phyloP scores from a whole-genome alignment of 108 stramenopile species.

The Phaeodactylum tricornutum region DNA sequence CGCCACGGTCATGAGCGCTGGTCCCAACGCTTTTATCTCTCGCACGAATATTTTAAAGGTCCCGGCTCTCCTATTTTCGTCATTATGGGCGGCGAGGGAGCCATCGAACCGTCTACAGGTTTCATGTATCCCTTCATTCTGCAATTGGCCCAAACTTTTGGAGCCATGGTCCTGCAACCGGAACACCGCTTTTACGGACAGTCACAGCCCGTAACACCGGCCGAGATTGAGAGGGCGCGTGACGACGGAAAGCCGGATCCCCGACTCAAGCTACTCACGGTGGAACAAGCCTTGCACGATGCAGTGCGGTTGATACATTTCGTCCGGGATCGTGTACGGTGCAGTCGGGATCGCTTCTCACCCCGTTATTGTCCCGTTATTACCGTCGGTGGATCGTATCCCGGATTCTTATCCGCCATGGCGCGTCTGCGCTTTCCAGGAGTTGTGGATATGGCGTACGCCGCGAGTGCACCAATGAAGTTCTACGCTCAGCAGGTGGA shows the following conservation, averaged over 20 bases:
- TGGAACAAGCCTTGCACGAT: constrained; percentile 57
- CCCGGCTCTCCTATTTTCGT: constrained; percentile 75
- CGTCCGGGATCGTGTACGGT: constrained; percentile 16
- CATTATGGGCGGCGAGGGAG: constrained; percentile 74
- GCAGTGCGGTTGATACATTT: constrained; percentile 30
- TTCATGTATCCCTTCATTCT: constrained; percentile 67
- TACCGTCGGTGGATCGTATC: constrained; percentile 72
- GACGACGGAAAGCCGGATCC: neutral
- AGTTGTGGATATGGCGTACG: constrained; percentile 64
- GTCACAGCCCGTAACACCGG: constrained; percentile 28
- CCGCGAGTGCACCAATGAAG: constrained; percentile 60
- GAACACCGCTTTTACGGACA: constrained; percentile 82
- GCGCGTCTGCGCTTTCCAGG: constrained; percentile 51
- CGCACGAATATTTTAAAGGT: constrained; percentile 42
- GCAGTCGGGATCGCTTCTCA: constrained; percentile 16
- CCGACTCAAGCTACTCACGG: constrained; percentile 28
- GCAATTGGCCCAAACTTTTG: constrained; percentile 45
- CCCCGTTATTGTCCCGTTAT: constrained; percentile 67
- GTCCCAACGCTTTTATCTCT: constrained; percentile 63
- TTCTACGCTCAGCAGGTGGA: constrained; percentile 65
- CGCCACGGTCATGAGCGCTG: constrained; percentile 14
- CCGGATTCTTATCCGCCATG: constrained; percentile 68
- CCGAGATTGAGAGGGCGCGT: neutral
- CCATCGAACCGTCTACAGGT: constrained; percentile 33
- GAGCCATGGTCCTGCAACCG: constrained; percentile 54